Conservation (phyloP, 2,329 filamentous ascomycete genomes). For the Domatiomyces globalis region DNA sequence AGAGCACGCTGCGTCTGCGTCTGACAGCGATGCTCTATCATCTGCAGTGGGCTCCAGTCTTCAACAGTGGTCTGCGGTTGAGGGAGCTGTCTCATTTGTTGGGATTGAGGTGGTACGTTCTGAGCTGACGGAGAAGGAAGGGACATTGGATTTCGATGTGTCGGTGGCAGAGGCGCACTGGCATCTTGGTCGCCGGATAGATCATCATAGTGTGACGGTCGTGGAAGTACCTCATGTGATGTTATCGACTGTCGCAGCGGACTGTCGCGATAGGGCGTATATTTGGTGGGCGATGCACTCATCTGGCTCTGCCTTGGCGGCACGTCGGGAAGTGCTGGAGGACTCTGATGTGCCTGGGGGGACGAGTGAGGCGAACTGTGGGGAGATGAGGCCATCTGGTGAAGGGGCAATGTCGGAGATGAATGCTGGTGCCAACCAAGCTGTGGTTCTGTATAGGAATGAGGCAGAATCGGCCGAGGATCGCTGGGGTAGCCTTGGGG, state of each 20-base stretch:
- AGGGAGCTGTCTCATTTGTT: conserved; percentile 1
- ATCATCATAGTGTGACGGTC: conserved; percentile 8
- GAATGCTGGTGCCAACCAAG: background rate
- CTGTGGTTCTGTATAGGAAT: background rate
- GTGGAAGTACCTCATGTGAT: conserved; percentile 15
- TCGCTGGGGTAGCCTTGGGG: background rate
- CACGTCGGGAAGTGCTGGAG: conserved; percentile 3
- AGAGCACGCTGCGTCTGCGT: conserved; percentile 2
- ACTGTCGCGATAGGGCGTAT: conserved; percentile 18
- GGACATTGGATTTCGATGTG: conserved; percentile 4
- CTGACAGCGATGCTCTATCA: conserved; percentile 15
- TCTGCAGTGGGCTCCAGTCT: conserved; percentile 16
- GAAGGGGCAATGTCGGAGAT: background rate
- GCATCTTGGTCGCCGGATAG: conserved; percentile 4
- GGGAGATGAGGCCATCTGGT: background rate
- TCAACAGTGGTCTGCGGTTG: conserved; percentile 4
- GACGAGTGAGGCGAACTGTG: conserved; percentile 3
- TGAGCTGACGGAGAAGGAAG: conserved; percentile 2
- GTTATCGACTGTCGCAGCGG: conserved; percentile 20
- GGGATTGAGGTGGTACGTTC: conserved; percentile 9
- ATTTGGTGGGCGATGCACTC: conserved; percentile 16
- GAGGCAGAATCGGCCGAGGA: background rate
- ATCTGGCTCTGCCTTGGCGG: conserved; percentile 5
- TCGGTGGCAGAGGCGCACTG: conserved; percentile 21
- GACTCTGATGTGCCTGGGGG: conserved; percentile 5